These are phyloP conservation scores for Coniochaeta sp. DNA, from an alignment of 2,329 filamentous ascomycete genomes.

Conservation along the genomic window DNA sequence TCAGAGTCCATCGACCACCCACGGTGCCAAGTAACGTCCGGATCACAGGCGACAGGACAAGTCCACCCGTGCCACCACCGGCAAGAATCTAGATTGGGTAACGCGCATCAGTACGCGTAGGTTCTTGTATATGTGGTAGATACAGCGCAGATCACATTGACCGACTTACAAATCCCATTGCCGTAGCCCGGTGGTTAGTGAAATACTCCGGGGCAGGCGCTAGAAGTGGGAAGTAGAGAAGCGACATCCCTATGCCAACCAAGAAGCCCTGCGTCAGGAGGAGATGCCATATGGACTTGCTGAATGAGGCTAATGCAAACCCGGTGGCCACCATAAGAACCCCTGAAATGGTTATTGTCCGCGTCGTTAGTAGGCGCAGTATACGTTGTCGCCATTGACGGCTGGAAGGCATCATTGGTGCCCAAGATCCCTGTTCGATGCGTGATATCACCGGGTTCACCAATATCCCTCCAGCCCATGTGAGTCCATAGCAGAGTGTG, in stretches of 20 bases:
- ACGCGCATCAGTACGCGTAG: too few species aligned
- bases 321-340: slow-evolving; percentile 32
- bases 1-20: slow-evolving; percentile 36
- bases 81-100: slow-evolving; percentile 31
- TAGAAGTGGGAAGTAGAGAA: slow-evolving; percentile 35
- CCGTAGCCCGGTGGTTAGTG: slow-evolving; percentile 34
- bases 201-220: slow-evolving; percentile 43
- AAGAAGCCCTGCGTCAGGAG: slow-evolving; percentile 35
- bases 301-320: slow-evolving; percentile 32
- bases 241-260: slow-evolving; percentile 33
- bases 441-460: slow-evolving; percentile 40
- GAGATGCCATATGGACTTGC: slow-evolving; percentile 30
- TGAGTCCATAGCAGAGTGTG: slow-evolving; percentile 39
- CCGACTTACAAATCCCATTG: slow-evolving; percentile 35
- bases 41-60: slow-evolving; percentile 31
- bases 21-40: slow-evolving; percentile 31
- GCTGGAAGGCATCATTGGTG: slow-evolving; percentile 10
- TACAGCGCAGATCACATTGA: too few species aligned
- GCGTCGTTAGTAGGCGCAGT: slow-evolving; percentile 19
- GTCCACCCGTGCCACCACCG: slow-evolving; percentile 33
- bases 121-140: too few species aligned
- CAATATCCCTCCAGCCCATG: slow-evolving; percentile 41
- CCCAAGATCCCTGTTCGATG: slow-evolving; percentile 25
- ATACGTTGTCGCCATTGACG: slow-evolving; percentile 15
- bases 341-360: slow-evolving; percentile 31